Percentiles rank a stretch among this genome's conserved stretches.
Evolutionary conservation across 306 rosid species (phyloP).

Genomic region (Styphnolobium japonicum): DNA sequence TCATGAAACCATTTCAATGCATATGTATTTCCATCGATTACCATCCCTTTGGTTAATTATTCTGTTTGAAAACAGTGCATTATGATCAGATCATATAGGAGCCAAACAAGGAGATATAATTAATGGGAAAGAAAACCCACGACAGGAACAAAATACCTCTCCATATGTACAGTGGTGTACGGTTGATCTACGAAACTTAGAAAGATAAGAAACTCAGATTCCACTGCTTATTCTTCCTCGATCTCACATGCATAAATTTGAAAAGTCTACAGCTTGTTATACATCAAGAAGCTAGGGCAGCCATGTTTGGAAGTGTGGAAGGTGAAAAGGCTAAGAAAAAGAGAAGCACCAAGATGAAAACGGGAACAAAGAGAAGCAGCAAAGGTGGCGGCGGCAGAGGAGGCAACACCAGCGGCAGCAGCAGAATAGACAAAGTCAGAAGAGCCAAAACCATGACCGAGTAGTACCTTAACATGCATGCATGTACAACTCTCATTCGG

Average conservation of each 20-base stretch:
- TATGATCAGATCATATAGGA: not conserved
- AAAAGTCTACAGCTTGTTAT: not conserved
- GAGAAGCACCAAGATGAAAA: constrained; percentile 48
- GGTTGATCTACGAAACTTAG: not conserved
- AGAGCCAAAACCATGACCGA: constrained; percentile 45
- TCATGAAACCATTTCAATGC: not conserved
- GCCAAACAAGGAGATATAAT: not conserved
- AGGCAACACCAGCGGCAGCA: constrained; percentile 64
- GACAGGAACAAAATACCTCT: not conserved
- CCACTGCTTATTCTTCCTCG: not conserved
- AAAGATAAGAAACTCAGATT: not conserved
- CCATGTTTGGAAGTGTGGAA: constrained; percentile 29
- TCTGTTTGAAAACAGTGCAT: not conserved
- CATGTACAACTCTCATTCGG: not conserved
- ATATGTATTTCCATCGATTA: not conserved
- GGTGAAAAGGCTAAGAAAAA: constrained; percentile 55
- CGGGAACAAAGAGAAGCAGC: constrained; percentile 52
- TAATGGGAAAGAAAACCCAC: not conserved
- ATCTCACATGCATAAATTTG: not conserved
- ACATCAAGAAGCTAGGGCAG: constrained; percentile 14
- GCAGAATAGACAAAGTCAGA: constrained; percentile 43
- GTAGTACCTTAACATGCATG: constrained; percentile 45
- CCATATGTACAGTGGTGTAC: not conserved
- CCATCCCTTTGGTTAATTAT: not conserved
- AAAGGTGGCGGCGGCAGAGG: constrained; percentile 82